Percentiles rank a stretch among this genome's conserved stretches.
These are phyloP conservation scores for Aegilops sharonensis DNA, from an alignment of 176 grass and related monocot genomes.

Conservation along the genomic window DNA sequence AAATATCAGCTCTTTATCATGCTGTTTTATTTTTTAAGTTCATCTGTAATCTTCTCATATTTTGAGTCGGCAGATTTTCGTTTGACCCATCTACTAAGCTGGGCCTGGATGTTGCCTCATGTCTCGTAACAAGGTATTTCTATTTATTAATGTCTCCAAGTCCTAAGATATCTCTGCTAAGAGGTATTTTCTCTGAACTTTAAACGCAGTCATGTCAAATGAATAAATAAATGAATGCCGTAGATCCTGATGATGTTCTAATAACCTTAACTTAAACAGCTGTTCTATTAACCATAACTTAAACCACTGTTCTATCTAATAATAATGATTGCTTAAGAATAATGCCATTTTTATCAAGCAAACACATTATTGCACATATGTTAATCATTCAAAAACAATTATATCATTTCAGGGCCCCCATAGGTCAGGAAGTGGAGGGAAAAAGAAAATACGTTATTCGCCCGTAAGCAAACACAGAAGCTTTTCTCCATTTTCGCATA, in stretches of 20 bases:
- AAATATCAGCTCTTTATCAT: background rate
- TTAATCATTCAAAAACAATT: constrained; percentile 9
- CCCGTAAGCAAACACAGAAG: constrained; percentile 54
- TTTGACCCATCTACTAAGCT: constrained; percentile 86
- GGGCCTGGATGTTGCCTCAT: constrained; percentile 94
- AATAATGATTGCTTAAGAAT: background rate
- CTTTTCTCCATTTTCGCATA: background rate
- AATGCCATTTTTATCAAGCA: background rate
- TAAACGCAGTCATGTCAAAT: background rate
- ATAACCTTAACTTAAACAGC: background rate
- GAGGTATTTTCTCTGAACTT: background rate
- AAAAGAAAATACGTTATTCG: constrained; percentile 91
- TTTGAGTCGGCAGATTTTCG: constrained; percentile 57
- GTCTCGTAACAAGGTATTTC: constrained; percentile 84
- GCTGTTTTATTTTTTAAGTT: background rate
- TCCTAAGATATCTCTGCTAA: constrained; percentile 2
- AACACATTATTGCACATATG: background rate
- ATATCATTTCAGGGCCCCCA: constrained; percentile 63
- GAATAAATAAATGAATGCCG: background rate
- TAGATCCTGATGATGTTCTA: background rate
- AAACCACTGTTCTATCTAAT: background rate
- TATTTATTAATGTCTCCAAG: background rate
- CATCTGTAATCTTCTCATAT: background rate
- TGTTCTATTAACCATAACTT: background rate
- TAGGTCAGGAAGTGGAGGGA: constrained; percentile 86